A percentile compares a stretch with the other conserved stretches of the same genome.
These are phyloP conservation scores for Aspergillus bertholletiae DNA, from an alignment of 495 filamentous ascomycete genomes.

Conservation along the genomic window DNA sequence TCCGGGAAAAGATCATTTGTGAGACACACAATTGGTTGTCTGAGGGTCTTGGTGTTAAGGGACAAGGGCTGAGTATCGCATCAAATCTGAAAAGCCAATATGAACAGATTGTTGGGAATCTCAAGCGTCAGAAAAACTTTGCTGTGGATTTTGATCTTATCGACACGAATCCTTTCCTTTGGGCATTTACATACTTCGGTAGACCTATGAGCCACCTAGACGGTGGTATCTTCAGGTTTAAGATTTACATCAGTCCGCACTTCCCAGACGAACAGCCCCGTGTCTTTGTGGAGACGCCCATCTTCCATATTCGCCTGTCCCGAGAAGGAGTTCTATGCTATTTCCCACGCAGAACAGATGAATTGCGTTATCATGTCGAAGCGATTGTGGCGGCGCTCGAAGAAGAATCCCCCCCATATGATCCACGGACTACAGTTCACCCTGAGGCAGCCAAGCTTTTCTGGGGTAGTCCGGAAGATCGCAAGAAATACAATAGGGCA, in stretches of 20 bases:
- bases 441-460: conserved; percentile 81
- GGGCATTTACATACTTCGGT: conserved; percentile 77
- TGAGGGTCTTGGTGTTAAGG: conserved; percentile 60
- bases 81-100: conserved; percentile 78
- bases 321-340: conserved; percentile 79
- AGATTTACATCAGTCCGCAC: conserved; percentile 75
- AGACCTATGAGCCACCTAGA: conserved; percentile 91
- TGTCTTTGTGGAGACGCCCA: conserved; percentile 70
- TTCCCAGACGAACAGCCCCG: conserved; percentile 93
- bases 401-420: conserved; percentile 82
- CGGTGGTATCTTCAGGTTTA: conserved; percentile 83
- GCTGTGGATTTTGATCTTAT: conserved; percentile 72
- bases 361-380: conserved; percentile 79
- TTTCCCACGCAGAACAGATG: conserved; percentile 67
- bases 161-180: conserved; percentile 53
- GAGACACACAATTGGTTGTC: conserved; percentile 70
- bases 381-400: conserved; percentile 81
- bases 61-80: conserved; percentile 70
- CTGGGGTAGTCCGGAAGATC: conserved; percentile 78
- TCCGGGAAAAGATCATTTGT: conserved; percentile 64
- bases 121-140: conserved; percentile 63
- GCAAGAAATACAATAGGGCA: conserved; percentile 78
- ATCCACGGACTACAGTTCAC: conserved; percentile 85
- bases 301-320: conserved; percentile 90
- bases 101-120: conserved; percentile 74